Evolutionary conservation across 2,329 filamentous ascomycete species (phyloP).

Genomic region (Aspergillus sp.): DNA sequence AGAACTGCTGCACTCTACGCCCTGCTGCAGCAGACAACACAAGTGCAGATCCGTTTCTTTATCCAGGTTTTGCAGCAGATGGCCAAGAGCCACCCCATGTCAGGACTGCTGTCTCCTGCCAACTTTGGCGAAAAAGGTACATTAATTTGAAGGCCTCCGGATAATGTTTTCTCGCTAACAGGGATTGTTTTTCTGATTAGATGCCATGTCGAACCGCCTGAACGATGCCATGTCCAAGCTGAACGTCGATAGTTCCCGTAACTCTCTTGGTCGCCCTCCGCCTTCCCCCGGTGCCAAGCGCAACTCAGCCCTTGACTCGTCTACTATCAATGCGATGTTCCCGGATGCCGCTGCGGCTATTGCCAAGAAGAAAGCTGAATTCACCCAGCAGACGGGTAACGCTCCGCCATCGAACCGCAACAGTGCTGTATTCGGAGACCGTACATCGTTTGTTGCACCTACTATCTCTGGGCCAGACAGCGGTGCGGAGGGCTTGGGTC

Average conservation of each 20-base stretch:
- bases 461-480: slow-evolving; percentile 67
- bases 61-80: slow-evolving; percentile 98
- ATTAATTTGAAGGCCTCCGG: slow-evolving; percentile 13
- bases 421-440: slow-evolving; percentile 73
- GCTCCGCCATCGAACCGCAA: slow-evolving; percentile 89
- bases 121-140: slow-evolving; percentile 91
- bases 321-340: slow-evolving; percentile 98
- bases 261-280: slow-evolving; percentile 77
- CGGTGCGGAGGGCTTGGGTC: slow-evolving; percentile 52
- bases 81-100: slow-evolving; percentile 98
- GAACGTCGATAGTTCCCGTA: slow-evolving; percentile 79
- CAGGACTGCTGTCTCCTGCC: slow-evolving; percentile 85
- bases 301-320: slow-evolving; percentile 88
- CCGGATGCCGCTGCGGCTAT: slow-evolving; percentile 98
- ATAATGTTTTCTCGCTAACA: slow-evolving; percentile 8
- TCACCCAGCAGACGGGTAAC: slow-evolving; percentile 89
- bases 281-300: slow-evolving; percentile 77
- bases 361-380: slow-evolving; percentile 95
- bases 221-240: slow-evolving; percentile 97
- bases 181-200: slow-evolving; percentile 41
- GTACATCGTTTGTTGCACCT: slow-evolving; percentile 68
- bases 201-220: slow-evolving; percentile 93
- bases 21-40: slow-evolving; percentile 93
- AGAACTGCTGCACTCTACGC: slow-evolving; percentile 93
- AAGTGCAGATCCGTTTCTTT: slow-evolving; percentile 98